These are phyloP conservation scores for Penicillium sp. DNA, from an alignment of 2,329 filamentous ascomycete species.

Conservation along the genomic window DNA sequence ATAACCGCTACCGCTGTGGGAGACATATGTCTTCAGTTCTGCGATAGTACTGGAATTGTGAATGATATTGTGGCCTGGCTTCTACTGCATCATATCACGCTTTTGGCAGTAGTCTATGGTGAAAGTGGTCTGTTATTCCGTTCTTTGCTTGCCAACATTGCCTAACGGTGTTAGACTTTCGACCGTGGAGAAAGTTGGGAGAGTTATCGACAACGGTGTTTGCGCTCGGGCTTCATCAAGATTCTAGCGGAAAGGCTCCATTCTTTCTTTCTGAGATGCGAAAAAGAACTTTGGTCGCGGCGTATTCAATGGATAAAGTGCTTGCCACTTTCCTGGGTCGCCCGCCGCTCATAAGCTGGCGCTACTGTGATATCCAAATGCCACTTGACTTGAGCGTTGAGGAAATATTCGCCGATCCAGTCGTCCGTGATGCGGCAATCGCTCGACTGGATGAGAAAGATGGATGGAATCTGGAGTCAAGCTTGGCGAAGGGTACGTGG, in stretches of 20 bases:
- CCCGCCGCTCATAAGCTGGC: slow-evolving; percentile 31
- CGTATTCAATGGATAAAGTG: slow-evolving; percentile 30
- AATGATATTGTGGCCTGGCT: slow-evolving; percentile 32
- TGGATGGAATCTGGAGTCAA: slow-evolving; percentile 13
- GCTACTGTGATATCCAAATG: slow-evolving; percentile 29
- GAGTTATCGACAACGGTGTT: slow-evolving; percentile 47
- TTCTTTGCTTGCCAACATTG: neutral
- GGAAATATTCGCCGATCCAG: slow-evolving; percentile 19
- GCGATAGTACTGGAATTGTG: slow-evolving; percentile 24
- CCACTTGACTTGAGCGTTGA: slow-evolving; percentile 34
- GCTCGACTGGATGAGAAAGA: slow-evolving; percentile 6
- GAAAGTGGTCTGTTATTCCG: slow-evolving; percentile 18
- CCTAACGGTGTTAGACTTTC: slow-evolving; percentile 36
- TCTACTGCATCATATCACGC: slow-evolving; percentile 23
- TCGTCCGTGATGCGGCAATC: slow-evolving; percentile 9
- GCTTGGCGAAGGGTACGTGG: slow-evolving; percentile 11
- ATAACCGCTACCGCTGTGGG: slow-evolving; percentile 25
- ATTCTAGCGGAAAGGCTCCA: slow-evolving; percentile 36
- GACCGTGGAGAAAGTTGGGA: slow-evolving; percentile 47
- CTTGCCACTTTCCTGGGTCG: slow-evolving; percentile 33
- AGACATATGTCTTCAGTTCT: slow-evolving; percentile 32
- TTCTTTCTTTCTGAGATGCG: slow-evolving; percentile 32
- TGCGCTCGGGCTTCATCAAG: slow-evolving; percentile 40
- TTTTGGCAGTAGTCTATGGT: slow-evolving; percentile 27
- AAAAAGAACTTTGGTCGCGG: slow-evolving; percentile 27